Base-by-base conservation (phyloP, 83 land plant species). In the Isoetes engelmannii region DNA sequence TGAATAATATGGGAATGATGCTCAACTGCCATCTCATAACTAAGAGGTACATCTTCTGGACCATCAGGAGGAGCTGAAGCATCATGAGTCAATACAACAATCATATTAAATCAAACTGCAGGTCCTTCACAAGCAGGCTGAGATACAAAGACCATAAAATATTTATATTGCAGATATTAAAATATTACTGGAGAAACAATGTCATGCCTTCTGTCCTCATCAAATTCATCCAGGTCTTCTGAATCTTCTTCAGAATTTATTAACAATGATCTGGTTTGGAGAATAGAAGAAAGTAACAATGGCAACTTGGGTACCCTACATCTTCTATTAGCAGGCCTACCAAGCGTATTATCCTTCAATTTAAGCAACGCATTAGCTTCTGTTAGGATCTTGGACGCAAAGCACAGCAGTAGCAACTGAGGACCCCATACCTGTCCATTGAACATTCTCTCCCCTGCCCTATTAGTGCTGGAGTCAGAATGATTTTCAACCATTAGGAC, bases 191-290 rank as follows among this genome's bases (percentile, higher is more conserved):
- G n/a, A n/a, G n/a, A n/a, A n/a, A n/a, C n/a, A n/a, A n/a, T n/a
- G n/a, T n/a, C n/a, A n/a, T n/a, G n/a, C n/a, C n/a, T n/a, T n/a
- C n/a, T n/a, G n/a, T 80, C 89, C 51, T 67, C 67, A 20, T 88
- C 92, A 64, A 75, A 67, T 69, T 87, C 92, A 44, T 83, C 91
- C 41, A 75, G 71, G n/a, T 80, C 95, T 66, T 70, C 89, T 58
- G 84, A 47, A 21, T 87, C 87, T 18, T 88, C 68, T 65, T 90
- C 96, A 55, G 87, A 70, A 75, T 81, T 47, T 65, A 84, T 65
- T 69, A 80, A 6, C 80, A 45, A 75, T 76, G 74, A 45, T 71
- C 74, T 44, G 44, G 69, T 5, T 42, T 71, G 74, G 54, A 71
- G 43, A 28, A 71, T 6, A 15, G 72, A 71, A 20, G 76, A 68